Percentiles rank a stretch among this genome's conserved stretches.
Evolutionary conservation across 192 early-diverging fungal species (phyloP).

Genomic region (Gamsiella multidivaricata): DNA sequence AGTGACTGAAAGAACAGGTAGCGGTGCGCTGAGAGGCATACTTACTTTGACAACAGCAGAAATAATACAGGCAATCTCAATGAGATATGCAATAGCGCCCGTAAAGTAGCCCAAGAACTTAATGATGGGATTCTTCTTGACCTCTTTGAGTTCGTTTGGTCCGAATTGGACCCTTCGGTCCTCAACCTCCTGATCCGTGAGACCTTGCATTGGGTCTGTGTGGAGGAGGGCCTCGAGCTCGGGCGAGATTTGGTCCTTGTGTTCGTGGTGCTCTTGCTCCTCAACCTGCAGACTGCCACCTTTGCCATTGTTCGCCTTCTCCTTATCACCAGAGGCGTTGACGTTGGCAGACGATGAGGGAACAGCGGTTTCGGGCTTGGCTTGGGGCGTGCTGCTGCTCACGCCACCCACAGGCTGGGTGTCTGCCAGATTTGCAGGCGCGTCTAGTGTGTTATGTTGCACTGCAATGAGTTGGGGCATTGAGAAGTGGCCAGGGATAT

Average conservation of each 20-base stretch:
- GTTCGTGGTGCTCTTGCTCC: slow-evolving; percentile 77
- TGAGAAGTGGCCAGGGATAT: neutral
- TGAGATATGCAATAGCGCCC: slow-evolving; percentile 88
- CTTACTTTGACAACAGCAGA: slow-evolving; percentile 71
- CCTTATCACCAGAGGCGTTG: neutral
- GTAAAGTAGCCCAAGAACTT: slow-evolving; percentile 90
- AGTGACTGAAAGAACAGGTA: neutral
- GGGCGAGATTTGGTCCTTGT: slow-evolving; percentile 80
- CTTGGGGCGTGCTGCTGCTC: neutral
- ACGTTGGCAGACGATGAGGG: neutral
- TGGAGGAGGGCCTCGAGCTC: slow-evolving; percentile 86
- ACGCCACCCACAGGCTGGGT: slow-evolving; percentile 6
- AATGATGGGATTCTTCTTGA: slow-evolving; percentile 83
- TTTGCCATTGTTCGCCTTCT: slow-evolving; percentile 14
- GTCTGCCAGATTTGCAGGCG: neutral
- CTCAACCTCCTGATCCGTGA: slow-evolving; percentile 77
- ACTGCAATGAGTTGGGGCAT: neutral
- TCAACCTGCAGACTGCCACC: slow-evolving; percentile 61
- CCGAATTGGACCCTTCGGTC: slow-evolving; percentile 79
- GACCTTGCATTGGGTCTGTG: slow-evolving; percentile 82
- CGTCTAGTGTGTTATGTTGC: too few species aligned
- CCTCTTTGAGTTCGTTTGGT: slow-evolving; percentile 82
- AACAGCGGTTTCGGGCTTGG: neutral
- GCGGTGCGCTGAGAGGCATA: neutral
- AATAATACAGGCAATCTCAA: slow-evolving; percentile 88